These are phyloP conservation scores for Centaurea solstitialis DNA, from an alignment of 129 eudicot species.

Conservation along the genomic window DNA sequence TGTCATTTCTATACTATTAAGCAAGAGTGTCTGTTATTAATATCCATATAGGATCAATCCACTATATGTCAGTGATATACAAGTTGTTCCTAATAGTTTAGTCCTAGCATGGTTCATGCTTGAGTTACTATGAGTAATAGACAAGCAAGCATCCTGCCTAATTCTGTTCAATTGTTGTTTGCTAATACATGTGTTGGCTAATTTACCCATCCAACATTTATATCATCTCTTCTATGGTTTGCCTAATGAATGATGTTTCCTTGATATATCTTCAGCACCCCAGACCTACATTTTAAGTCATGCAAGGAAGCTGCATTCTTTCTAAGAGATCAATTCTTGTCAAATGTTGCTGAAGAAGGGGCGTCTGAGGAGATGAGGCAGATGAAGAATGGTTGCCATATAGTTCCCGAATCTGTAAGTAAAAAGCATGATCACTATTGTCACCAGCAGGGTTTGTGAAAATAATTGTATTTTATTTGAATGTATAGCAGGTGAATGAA, in stretches of 20 bases:
- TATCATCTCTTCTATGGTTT: neutral
- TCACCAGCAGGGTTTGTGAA: constrained; percentile 7
- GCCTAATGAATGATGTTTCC: constrained; percentile 10
- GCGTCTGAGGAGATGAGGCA: constrained; percentile 21
- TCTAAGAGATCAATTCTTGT: constrained; percentile 24
- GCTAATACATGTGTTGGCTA: neutral
- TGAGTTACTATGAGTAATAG: neutral
- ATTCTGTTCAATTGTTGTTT: neutral
- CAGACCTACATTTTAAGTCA: constrained; percentile 19
- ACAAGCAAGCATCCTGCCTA: neutral
- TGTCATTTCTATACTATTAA: neutral
- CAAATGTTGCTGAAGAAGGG: constrained; percentile 9
- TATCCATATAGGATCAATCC: neutral
- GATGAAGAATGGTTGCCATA: constrained; percentile 13
- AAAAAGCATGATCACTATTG: constrained; percentile 8
- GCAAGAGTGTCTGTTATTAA: too few species aligned
- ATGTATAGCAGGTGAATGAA: constrained; percentile 20
- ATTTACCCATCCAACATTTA: neutral
- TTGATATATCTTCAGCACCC: constrained; percentile 28
- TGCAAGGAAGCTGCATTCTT: constrained; percentile 28
- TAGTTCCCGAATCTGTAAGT: constrained; percentile 21
- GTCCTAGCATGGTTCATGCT: neutral
- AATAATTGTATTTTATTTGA: constrained; percentile 4
- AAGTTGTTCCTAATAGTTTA: neutral
- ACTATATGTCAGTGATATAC: neutral